Percentiles rank a stretch among this genome's conserved stretches.
Conservation (phyloP, 2,329 filamentous ascomycete genomes). For the Fusarium chaquense region DNA sequence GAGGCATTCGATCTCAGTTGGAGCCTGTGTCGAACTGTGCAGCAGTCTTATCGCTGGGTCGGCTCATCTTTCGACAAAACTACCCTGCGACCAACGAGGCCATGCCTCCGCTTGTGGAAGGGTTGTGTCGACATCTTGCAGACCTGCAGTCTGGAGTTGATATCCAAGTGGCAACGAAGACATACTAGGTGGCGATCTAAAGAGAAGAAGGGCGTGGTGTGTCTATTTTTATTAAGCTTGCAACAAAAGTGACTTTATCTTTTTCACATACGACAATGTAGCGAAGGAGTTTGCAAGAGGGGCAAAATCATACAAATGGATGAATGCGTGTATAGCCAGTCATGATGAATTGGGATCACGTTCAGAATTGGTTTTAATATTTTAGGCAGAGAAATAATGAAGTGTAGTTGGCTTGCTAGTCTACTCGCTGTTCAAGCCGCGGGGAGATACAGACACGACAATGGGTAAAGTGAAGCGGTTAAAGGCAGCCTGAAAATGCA, state of each 20-base stretch:
- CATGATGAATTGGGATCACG: background rate
- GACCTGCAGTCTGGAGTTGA: constrained; percentile 27
- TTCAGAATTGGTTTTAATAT: background rate
- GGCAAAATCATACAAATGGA: constrained; percentile 21
- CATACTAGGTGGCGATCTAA: background rate
- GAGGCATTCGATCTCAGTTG: constrained; percentile 18
- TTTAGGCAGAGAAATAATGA: background rate
- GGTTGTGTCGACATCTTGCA: constrained; percentile 36
- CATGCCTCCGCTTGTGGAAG: constrained; percentile 42
- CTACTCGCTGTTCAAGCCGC: background rate
- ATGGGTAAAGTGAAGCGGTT: background rate
- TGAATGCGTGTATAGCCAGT: background rate
- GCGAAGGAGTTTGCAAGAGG: constrained; percentile 40
- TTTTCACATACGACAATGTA: constrained; percentile 11
- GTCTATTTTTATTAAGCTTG: background rate
- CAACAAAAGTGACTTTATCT: constrained; percentile 21
- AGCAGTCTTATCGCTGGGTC: constrained; percentile 29
- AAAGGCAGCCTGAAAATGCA: background rate
- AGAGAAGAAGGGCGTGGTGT: background rate
- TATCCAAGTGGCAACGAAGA: constrained; percentile 2
- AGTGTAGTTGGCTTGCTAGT: background rate
- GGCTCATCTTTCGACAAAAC: constrained; percentile 38
- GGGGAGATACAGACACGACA: background rate
- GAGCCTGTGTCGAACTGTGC: constrained; percentile 38
- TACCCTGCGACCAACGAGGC: constrained; percentile 34